Percentiles rank a stretch among this genome's conserved stretches.
Conservation (phyloP, 768 basidiomycete species). For the Tubosaeta brunneosetosa region DNA sequence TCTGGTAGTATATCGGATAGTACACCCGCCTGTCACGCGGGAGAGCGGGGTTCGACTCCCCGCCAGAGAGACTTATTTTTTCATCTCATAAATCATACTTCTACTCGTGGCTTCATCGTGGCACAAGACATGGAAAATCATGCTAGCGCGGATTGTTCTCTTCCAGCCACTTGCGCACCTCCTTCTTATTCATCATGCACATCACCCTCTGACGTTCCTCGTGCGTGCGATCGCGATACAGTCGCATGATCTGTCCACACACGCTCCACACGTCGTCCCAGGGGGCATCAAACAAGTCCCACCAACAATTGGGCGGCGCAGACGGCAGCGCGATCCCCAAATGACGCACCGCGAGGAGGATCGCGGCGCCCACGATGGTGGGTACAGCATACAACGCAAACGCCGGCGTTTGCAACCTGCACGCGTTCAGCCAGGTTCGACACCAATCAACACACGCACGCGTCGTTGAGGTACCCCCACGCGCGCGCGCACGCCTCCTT, state of each 20-base stretch:
- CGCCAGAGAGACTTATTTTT: conserved; percentile 37
- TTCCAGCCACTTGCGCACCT: conserved; percentile 80
- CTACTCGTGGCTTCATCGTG: too few relatives aligned
- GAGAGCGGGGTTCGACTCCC: conserved; percentile 44
- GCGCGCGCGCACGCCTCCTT: conserved; percentile 68
- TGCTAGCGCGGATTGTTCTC: conserved; percentile 31
- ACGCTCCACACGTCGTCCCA: conserved; percentile 88
- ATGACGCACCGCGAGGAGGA: conserved; percentile 74
- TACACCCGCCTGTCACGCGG: conserved; percentile 48
- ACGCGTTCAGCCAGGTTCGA: background rate
- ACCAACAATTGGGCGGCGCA: conserved; percentile 74
- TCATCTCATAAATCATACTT: too few relatives aligned
- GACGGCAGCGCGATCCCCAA: conserved; percentile 72
- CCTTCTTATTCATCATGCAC: conserved; percentile 66
- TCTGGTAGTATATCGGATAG: conserved; percentile 51
- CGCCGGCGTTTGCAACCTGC: conserved; percentile 87
- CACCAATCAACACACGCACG: conserved; percentile 52
- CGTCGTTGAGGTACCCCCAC: conserved; percentile 96
- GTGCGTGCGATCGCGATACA: conserved; percentile 57
- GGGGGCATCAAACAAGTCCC: conserved; percentile 87
- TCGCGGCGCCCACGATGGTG: conserved; percentile 85
- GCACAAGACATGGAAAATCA: too few relatives aligned
- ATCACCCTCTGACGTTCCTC: conserved; percentile 47
- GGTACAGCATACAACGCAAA: conserved; percentile 88
- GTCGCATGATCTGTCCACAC: conserved; percentile 76